phyloP scores from a whole-genome alignment of 2,329 filamentous ascomycete species.

The Beauveria varroae region DNA sequence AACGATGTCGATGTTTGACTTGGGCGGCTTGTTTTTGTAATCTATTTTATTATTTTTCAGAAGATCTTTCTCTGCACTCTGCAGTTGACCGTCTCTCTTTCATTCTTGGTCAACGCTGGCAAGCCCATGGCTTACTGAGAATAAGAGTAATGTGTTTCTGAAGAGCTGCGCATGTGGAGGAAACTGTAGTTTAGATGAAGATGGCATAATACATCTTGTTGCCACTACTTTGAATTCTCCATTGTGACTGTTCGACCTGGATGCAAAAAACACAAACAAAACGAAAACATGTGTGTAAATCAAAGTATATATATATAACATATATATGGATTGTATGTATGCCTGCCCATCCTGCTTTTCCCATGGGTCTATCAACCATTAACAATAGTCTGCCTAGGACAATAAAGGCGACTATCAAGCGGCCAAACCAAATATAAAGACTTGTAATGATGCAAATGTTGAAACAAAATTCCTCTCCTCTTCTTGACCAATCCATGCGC shows the following conservation, averaged over 20 bases:
- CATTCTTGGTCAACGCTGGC: background rate
- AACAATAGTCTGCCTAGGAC: too few relatives aligned
- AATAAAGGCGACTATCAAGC: too few relatives aligned
- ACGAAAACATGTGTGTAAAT: background rate
- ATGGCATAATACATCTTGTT: conserved; percentile 1
- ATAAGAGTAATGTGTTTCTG: background rate
- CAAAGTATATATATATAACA: too few relatives aligned
- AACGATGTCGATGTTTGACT: conserved; percentile 1
- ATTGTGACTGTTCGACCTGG: background rate
- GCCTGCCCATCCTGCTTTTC: too few relatives aligned
- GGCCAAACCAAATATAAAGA: too few relatives aligned
- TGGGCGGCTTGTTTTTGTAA: conserved; percentile 1
- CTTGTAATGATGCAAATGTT: too few relatives aligned
- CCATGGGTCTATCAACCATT: too few relatives aligned
- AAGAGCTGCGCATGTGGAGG: background rate
- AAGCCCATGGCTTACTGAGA: background rate
- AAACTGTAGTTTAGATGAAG: conserved; percentile 6
- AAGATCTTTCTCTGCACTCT: background rate
- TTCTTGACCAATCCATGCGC: too few relatives aligned
- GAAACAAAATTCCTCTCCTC: too few relatives aligned
- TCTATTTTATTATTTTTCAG: background rate
- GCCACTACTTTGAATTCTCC: background rate
- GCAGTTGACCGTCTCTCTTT: background rate
- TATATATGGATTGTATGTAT: too few relatives aligned
- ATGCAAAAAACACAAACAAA: background rate